A percentile compares a stretch with the other conserved stretches of the same genome.
Conservation (phyloP, 2,329 filamentous ascomycete species). For the Fusarium xylarioides region DNA sequence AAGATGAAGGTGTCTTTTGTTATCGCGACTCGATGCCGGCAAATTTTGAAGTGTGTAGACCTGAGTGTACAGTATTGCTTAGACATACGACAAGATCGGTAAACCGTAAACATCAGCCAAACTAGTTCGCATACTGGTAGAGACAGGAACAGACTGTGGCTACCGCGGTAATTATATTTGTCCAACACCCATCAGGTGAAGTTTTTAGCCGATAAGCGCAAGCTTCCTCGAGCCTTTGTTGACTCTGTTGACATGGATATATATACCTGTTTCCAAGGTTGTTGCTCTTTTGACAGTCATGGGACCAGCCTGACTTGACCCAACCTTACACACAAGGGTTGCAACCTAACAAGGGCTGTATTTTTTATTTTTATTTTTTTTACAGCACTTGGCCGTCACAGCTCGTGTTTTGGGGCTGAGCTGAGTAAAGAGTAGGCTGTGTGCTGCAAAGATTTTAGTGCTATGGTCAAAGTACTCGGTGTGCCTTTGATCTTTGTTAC, state of each 20-base stretch:
- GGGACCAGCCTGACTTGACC: slow-evolving; percentile 34
- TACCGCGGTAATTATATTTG: slow-evolving; percentile 27
- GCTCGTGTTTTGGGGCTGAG: not conserved
- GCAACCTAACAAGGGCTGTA: slow-evolving; percentile 19
- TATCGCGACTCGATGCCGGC: not conserved
- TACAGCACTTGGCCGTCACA: slow-evolving; percentile 11
- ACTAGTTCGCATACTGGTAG: not conserved
- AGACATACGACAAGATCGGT: not conserved
- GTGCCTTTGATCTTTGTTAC: not conserved
- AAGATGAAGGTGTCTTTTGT: not conserved
- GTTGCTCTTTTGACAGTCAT: slow-evolving; percentile 38
- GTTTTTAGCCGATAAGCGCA: not conserved
- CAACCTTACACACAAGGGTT: slow-evolving; percentile 32
- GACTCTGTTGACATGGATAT: slow-evolving; percentile 20
- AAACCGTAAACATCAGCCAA: not conserved
- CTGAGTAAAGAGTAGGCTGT: not conserved
- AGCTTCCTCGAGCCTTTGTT: not conserved
- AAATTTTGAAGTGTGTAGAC: not conserved
- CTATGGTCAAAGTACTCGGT: not conserved
- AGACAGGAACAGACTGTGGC: slow-evolving; percentile 13
- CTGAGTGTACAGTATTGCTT: not conserved
- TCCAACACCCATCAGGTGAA: slow-evolving; percentile 4
- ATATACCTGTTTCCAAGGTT: slow-evolving; percentile 25
- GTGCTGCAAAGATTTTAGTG: not conserved
- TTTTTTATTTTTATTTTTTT: too few relatives aligned